A percentile compares a stretch with the other conserved stretches of the same genome.
Evolutionary conservation across 2,329 filamentous ascomycete genomes (phyloP).

Genomic region (Chrysosporium keratinophilum): DNA sequence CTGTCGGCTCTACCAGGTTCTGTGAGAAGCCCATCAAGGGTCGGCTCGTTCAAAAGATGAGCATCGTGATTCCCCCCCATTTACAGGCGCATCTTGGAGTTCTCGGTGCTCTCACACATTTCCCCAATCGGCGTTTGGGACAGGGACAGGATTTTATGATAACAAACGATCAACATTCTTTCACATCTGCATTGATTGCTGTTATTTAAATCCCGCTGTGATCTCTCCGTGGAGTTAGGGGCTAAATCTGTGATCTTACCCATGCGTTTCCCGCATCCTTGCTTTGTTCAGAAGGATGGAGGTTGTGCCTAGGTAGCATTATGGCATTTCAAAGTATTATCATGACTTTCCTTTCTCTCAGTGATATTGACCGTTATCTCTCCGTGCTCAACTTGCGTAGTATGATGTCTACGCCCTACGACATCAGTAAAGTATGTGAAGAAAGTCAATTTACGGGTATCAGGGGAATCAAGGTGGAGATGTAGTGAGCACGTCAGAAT

Average conservation of each 20-base stretch:
- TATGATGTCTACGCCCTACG: background rate
- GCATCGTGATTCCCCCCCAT: background rate
- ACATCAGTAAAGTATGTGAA: background rate
- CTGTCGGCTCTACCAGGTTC: conserved; percentile 31
- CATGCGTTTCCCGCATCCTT: background rate
- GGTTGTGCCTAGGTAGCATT: background rate
- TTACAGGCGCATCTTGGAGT: conserved; percentile 10
- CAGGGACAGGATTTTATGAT: background rate
- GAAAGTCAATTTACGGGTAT: background rate
- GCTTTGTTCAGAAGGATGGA: background rate
- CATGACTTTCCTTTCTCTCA: background rate
- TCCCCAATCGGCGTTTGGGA: background rate
- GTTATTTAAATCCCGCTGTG: background rate
- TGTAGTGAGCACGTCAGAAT: no score
- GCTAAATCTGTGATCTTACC: background rate
- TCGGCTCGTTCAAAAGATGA: conserved; percentile 34
- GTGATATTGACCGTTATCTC: background rate
- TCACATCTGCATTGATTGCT: conserved; percentile 2
- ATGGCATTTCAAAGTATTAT: background rate
- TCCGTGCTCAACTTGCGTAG: no score
- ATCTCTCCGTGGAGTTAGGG: conserved; percentile 4
- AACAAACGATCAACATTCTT: background rate
- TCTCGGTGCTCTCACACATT: background rate
- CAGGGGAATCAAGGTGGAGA: no score
- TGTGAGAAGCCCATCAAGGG: conserved; percentile 31